Evolutionary conservation across 306 rosid genomes (phyloP).

Genomic region (Sechiopsis laciniata): DNA sequence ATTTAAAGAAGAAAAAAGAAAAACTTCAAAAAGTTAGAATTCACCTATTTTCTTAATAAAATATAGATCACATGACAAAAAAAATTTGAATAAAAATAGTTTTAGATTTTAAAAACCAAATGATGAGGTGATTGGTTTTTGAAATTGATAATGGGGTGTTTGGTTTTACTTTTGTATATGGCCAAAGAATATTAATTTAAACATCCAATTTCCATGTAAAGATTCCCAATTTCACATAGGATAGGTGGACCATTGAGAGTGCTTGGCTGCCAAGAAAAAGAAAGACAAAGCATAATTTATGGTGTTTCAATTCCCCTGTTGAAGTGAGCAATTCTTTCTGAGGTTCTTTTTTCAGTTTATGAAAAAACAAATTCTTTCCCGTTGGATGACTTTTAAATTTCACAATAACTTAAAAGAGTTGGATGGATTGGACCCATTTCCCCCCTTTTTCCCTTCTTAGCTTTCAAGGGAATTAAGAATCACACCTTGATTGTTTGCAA

Average conservation of each 20-base stretch:
- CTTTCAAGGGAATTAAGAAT: slow-evolving; percentile 9
- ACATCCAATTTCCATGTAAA: not conserved
- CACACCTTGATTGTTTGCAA: not conserved
- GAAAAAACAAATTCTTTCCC: not conserved
- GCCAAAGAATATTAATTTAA: not conserved
- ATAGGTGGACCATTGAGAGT: slow-evolving; percentile 12
- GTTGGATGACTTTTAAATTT: slow-evolving; percentile 5
- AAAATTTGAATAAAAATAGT: no score
- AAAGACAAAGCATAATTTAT: not conserved
- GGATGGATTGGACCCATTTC: not conserved
- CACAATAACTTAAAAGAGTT: not conserved
- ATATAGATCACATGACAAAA: no score
- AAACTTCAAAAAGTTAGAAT: no score
- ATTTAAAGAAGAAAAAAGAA: no score
- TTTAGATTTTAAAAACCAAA: no score
- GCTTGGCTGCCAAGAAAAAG: slow-evolving; percentile 4
- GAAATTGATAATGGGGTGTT: not conserved
- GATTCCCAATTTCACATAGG: slow-evolving; percentile 6
- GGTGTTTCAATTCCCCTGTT: not conserved
- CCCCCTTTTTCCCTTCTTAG: not conserved
- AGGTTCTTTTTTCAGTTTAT: not conserved
- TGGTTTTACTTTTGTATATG: not conserved
- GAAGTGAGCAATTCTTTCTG: not conserved
- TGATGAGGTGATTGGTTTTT: no score
- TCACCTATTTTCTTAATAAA: no score